Evolutionary conservation across 305 asterid genomes (phyloP).

Genomic region (Solanum chacoense): DNA sequence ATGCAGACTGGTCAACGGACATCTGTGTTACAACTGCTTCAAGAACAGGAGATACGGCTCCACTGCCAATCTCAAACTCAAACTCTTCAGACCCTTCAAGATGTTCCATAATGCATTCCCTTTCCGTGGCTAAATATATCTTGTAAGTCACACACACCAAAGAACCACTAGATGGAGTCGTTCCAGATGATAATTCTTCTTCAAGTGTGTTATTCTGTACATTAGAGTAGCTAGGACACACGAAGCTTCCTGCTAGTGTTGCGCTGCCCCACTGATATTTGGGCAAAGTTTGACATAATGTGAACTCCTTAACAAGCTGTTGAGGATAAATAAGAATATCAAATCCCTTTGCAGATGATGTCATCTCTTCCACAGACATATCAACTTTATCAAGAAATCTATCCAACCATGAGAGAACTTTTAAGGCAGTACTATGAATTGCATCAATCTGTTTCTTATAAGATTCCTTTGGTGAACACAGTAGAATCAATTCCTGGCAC

Average conservation of each 20-base stretch:
- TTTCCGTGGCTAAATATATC: constrained; percentile 41
- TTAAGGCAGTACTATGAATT: constrained; percentile 54
- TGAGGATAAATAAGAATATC: constrained; percentile 42
- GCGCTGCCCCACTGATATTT: constrained; percentile 14
- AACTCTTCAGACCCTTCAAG: constrained; percentile 80
- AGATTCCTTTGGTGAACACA: constrained; percentile 54
- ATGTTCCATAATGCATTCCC: constrained; percentile 38
- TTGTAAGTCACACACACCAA: constrained; percentile 54
- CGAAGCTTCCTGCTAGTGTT: constrained; percentile 5
- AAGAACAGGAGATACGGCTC: constrained; percentile 51
- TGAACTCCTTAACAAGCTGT: constrained; percentile 36
- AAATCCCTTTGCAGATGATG: constrained; percentile 33
- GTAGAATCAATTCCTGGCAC: constrained; percentile 48
- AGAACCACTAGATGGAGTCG: constrained; percentile 54
- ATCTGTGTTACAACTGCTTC: constrained; percentile 68
- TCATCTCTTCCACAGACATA: constrained; percentile 34
- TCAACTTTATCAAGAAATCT: constrained; percentile 35
- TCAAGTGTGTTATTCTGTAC: constrained; percentile 9
- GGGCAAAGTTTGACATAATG: constrained; percentile 35
- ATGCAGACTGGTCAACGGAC: constrained; percentile 67
- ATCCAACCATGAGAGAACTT: constrained; percentile 65
- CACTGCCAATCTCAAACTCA: constrained; percentile 87
- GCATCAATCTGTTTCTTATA: constrained; percentile 68
- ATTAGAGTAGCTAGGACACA: constrained; percentile 6
- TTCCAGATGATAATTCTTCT: constrained; percentile 28